These are phyloP conservation scores for Phallus indusiatus DNA, from an alignment of 768 basidiomycete species.

Conservation along the genomic window DNA sequence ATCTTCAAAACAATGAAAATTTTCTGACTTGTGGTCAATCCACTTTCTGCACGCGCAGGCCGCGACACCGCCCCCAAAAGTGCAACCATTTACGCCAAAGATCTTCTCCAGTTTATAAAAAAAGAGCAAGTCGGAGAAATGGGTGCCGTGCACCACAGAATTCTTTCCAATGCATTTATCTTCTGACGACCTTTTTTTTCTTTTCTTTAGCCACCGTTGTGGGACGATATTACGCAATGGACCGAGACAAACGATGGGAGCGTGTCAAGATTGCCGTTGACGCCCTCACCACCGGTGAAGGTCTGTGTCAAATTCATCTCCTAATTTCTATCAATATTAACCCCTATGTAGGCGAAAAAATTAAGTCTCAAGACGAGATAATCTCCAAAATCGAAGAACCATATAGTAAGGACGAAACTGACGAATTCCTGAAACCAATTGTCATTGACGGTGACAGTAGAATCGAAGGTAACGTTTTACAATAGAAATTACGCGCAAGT, in stretches of 20 bases:
- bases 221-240: slow-evolving; percentile 95
- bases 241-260: slow-evolving; percentile 96
- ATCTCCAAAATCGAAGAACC: slow-evolving; percentile 61
- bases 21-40: not conserved
- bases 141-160: not conserved
- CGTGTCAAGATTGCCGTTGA: slow-evolving; percentile 85
- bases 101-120: slow-evolving; percentile 68
- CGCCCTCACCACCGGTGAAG: slow-evolving; percentile 64
- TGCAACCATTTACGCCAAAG: slow-evolving; percentile 63
- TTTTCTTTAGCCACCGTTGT: slow-evolving; percentile 52
- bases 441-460: slow-evolving; percentile 70
- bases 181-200: not conserved
- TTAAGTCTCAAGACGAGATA: slow-evolving; percentile 41
- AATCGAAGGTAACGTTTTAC: slow-evolving; percentile 53
- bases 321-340: not conserved
- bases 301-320: slow-evolving; percentile 16
- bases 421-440: slow-evolving; percentile 94
- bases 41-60: slow-evolving; percentile 27
- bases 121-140: slow-evolving; percentile 74
- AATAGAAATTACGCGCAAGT: slow-evolving; percentile 1
- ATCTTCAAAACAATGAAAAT: not conserved
- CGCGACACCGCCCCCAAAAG: slow-evolving; percentile 89
- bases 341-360: slow-evolving; percentile 28
- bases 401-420: slow-evolving; percentile 80
- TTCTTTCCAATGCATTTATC: not conserved